These are phyloP conservation scores for Fusarium coicis DNA, from an alignment of 2,329 filamentous ascomycete species.

Conservation along the genomic window DNA sequence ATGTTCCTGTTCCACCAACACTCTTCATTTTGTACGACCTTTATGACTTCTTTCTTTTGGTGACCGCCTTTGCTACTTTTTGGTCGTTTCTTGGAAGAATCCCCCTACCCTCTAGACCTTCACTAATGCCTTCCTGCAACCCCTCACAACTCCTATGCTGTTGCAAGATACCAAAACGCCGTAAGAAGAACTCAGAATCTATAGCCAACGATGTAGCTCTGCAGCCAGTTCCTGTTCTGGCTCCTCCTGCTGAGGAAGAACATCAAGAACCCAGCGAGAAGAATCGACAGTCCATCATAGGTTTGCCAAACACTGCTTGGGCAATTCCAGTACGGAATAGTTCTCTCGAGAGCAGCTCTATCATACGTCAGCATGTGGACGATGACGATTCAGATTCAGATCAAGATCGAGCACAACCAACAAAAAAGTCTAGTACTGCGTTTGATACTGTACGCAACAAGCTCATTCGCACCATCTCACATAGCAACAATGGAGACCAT, in stretches of 20 bases:
- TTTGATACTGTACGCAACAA: conserved; percentile 59
- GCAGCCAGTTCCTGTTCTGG: neutral
- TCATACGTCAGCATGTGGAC: conserved; percentile 43
- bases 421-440: conserved; percentile 52
- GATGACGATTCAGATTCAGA: conserved; percentile 56
- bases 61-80: conserved; percentile 11
- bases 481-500: conserved; percentile 54
- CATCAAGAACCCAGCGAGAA: neutral
- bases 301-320: conserved; percentile 28
- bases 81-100: conserved; percentile 32
- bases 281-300: conserved; percentile 13
- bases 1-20: neutral
- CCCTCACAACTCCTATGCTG: conserved; percentile 41
- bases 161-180: conserved; percentile 28
- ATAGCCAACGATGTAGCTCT: conserved; percentile 2
- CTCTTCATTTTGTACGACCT: conserved; percentile 1
- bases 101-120: neutral
- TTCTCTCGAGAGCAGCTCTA: conserved; percentile 1
- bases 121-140: neutral
- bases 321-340: neutral
- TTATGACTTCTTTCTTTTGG: conserved; percentile 7
- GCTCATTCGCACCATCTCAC: conserved; percentile 59
- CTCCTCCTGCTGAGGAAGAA: neutral
- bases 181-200: neutral
- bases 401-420: conserved; percentile 39